Base-by-base conservation (phyloP, 352 stramenopile species). In the Phytopythium kandeliae region DNA sequence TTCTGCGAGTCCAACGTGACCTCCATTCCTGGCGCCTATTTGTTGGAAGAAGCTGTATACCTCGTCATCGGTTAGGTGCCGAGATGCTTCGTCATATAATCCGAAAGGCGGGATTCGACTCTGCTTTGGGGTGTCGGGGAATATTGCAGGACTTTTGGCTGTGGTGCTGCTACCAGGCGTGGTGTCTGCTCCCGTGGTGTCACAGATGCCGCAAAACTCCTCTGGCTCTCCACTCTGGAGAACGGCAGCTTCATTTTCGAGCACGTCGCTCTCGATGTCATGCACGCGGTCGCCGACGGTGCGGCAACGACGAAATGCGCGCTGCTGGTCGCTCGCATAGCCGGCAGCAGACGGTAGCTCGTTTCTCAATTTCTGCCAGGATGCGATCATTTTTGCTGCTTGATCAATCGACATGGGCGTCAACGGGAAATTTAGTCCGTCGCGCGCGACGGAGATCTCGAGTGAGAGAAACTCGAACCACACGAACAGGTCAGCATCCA, bases 381-480 rank as follows among this genome's bases (percentile, higher is more conserved):
- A 55, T 3, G 49, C 19, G 1, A 42, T n/a, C 11, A 35, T 17
- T 1, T 21, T 24, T 3, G 33, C 46, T 4, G 46, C 46, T 19
- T 26, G 31, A 5, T 52, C 40, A 33, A 84, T 40, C 11, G 40
- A 34, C 0, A 57, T 48, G 28, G 50, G 19, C 13, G 48, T 60
- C 24, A 88, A 47, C 7, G 74, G 63, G 31, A 74, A 84, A 28
- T 31, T 48, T 0, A 54, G 16, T 19, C 69, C 78, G 53, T 75
- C 69, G 50, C 80, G 72, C 0, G 71, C 66, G 35, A 89, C 48
- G 2, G 48, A 66, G 10, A 66, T 69, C 54, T 89, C 78, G 33
- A 89, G 63, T 6, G 67, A 60, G 3, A 89, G 51, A 35, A 86
- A 49, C 11, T 65, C 55, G 38, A 80, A 86, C 78, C 74, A 89